These are phyloP conservation scores for Metarhizium sp. DNA, from an alignment of 2,329 filamentous ascomycete genomes.

Conservation along the genomic window DNA sequence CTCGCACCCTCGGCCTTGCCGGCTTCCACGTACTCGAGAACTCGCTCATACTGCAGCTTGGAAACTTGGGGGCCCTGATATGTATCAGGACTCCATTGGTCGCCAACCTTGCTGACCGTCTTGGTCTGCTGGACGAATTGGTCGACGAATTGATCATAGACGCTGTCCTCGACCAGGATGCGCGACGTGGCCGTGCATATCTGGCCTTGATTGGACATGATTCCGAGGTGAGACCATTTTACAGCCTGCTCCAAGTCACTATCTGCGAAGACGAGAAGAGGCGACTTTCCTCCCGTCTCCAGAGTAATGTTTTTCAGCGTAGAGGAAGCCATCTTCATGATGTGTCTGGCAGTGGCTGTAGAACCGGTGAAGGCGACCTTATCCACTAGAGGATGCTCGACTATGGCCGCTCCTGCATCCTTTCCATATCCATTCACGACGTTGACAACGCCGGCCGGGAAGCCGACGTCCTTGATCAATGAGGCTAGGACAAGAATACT, in stretches of 20 bases:
- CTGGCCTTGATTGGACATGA: constrained; percentile 50
- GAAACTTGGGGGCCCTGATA: constrained; percentile 70
- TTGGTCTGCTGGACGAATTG: constrained; percentile 51
- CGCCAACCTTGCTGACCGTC: constrained; percentile 53
- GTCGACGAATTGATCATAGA: constrained; percentile 54
- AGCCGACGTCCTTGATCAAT: constrained; percentile 61
- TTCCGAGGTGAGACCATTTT: constrained; percentile 59
- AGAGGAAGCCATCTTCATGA: constrained; percentile 63
- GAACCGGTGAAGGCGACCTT: constrained; percentile 72
- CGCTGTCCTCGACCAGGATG: constrained; percentile 51
- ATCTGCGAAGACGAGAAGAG: constrained; percentile 66
- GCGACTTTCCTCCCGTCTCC: constrained; percentile 65
- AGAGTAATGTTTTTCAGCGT: constrained; percentile 70
- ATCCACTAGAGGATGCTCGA: constrained; percentile 48
- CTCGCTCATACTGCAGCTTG: constrained; percentile 58
- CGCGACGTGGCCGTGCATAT: constrained; percentile 53
- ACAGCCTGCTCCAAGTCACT: constrained; percentile 64
- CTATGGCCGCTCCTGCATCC: constrained; percentile 56
- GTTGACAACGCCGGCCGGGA: constrained; percentile 65
- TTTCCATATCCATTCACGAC: constrained; percentile 65
- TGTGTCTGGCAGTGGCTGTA: constrained; percentile 55
- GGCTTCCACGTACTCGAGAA: constrained; percentile 59
- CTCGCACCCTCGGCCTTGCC: constrained; percentile 49
- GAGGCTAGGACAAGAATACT: constrained; percentile 51
- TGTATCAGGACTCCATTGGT: constrained; percentile 59